Evolutionary conservation across 192 early-diverging fungal species (phyloP).

Genomic region (Gonapodya sp.): DNA sequence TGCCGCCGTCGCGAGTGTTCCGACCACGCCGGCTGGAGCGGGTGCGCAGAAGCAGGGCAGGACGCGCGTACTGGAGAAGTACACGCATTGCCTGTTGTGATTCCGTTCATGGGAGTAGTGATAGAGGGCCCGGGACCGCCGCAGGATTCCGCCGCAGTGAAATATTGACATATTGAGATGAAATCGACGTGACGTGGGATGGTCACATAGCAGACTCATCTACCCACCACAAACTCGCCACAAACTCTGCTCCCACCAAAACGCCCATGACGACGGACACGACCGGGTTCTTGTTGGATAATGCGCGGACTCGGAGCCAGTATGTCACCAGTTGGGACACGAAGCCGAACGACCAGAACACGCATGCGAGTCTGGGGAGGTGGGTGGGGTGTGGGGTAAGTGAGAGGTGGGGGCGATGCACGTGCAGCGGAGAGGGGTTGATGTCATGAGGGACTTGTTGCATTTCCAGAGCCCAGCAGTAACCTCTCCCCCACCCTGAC

Average conservation of each 20-base stretch:
- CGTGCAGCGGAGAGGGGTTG: neutral
- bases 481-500: too few species aligned
- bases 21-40: neutral
- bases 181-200: neutral
- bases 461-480: neutral
- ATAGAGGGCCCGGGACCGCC: too few species aligned
- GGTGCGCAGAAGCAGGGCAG: conserved; percentile 3
- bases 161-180: neutral
- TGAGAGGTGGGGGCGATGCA: neutral
- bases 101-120: neutral
- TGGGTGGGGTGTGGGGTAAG: neutral
- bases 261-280: conserved; percentile 1
- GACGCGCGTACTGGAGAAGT: neutral
- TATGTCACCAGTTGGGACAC: neutral
- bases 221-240: neutral
- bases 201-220: neutral
- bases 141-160: too few species aligned
- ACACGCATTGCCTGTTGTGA: neutral
- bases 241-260: neutral
- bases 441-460: neutral
- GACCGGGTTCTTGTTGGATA: neutral
- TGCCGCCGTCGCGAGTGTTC: neutral
- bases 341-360: neutral
- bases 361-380: conserved; percentile 3
- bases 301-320: neutral